Evolutionary conservation across 2,329 filamentous ascomycete species (phyloP), one percentile per base, ranked within the genome.

Genomic region (Phaeomoniella chlamydospora): DNA sequence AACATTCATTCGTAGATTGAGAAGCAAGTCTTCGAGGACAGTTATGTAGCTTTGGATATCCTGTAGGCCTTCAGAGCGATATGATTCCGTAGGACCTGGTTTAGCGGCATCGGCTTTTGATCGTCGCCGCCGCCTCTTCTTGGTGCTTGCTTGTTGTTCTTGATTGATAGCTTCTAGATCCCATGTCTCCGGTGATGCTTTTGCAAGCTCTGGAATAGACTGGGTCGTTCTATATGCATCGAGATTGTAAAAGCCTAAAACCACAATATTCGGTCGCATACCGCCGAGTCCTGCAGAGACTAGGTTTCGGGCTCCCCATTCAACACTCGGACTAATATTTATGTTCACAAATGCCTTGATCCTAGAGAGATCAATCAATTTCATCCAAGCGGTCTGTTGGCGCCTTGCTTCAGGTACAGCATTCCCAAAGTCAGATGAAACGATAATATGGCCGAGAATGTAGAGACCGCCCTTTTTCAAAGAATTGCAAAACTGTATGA

Each of bases 311-410:
- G 84, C 72, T 1, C 85, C 85, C 85, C 85, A 93, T 48, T 81
- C 85, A 18, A 87, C 73, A 2, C 75, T 74, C 0, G 85, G 85
- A 1, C 83, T 84, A 53, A 93, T 82, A 11, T 81, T 76, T 35
- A 93, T 72, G 46, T 93, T 87, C 10, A 92, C 78, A 51, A 93
- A 93, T 0, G 85, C 85, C 55, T 93, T 93, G 51, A 92, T 85
- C 46, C 74, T 77, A 1, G 82, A 85, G 44, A 77, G 85, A 47
- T 92, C 84, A 33, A 93, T 88, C 44, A 87, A 87, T 46, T 80
- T 85, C 16, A 80, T 80, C 85, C 85, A 90, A 0, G 81, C 74
- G 10, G 74, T 71, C 52, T 92, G 84, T 50, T 92, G 84, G 14
- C 79, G 65, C 42, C 81, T 80, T 3, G 82, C 83, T 55, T 93